These are phyloP conservation scores for Pseudogymnoascus verrucosus DNA, from an alignment of 2,329 filamentous ascomycete genomes.

Conservation along the genomic window DNA sequence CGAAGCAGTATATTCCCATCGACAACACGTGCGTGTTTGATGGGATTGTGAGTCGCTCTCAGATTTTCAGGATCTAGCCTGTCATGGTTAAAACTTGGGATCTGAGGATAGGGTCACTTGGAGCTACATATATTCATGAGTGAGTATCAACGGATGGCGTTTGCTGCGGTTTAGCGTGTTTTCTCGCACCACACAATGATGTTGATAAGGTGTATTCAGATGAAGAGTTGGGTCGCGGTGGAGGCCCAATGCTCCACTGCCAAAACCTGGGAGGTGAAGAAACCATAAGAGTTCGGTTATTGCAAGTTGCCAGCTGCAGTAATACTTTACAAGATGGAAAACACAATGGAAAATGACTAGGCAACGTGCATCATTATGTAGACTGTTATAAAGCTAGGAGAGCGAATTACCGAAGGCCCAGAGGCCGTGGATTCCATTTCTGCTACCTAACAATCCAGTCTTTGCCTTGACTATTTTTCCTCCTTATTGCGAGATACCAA, in stretches of 20 bases:
- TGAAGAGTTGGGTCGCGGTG: not conserved
- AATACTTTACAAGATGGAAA: not conserved
- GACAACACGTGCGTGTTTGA: slow-evolving; percentile 66
- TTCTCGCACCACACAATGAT: not conserved
- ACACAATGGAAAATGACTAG: not conserved
- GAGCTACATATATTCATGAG: not conserved
- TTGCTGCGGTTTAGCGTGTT: not conserved
- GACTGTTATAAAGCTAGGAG: not conserved
- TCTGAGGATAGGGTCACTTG: not conserved
- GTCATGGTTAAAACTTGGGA: not conserved
- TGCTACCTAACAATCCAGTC: not conserved
- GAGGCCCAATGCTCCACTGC: not conserved
- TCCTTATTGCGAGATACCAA: not conserved
- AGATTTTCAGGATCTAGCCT: not conserved
- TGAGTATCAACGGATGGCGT: not conserved
- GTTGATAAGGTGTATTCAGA: not conserved
- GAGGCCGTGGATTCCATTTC: not conserved
- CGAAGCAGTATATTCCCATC: slow-evolving; percentile 63
- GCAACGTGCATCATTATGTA: not conserved
- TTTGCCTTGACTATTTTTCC: not conserved
- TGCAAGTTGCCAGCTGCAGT: not conserved
- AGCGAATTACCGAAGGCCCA: not conserved
- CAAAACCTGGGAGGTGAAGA: not conserved
- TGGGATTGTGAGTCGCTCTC: slow-evolving; percentile 31
- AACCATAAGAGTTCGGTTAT: not conserved